Base-by-base conservation (phyloP, 176 grass and related monocot species). In the Triticum turgidum region DNA sequence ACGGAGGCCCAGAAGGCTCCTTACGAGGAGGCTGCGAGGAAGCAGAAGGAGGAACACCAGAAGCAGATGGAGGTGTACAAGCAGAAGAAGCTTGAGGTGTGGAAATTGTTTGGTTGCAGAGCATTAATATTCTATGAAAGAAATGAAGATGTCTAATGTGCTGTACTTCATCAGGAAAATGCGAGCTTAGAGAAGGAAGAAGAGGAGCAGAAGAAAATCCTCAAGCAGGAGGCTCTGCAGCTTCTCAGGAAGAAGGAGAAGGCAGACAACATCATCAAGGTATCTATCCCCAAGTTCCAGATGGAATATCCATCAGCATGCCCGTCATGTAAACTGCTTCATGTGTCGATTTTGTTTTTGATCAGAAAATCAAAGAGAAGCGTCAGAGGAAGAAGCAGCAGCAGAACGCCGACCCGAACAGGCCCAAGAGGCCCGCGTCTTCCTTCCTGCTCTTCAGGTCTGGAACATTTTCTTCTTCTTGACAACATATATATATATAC, bases 211-310 rank as follows among this genome's bases (percentile, higher is more conserved):
- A 92, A 85, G 82, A 96, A 98, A 80, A 67, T 98, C 66, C 13
- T 98, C 72, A 98, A 91, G 77, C 92, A 96, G 49, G 94, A 98
- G 93, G 97, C 94, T 13, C 80, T 98, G 5, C 94, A 96, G 82
- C 77, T 96, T 77, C 90, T 98, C 2, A 98, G 81, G 87, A 98
- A 92, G 70, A 98, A 98, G 80, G 94, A 98, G 83, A 98, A 96
- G 84, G 76, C 90, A 39, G 92, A 96, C 6, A 96, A 94, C 83
- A 94, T 98, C 64, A 98, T 94, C 73, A 98, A 98, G 91, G 93
- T 98, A 82, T 39, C 4, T 18, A 4, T 9, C 38, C 44, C 8
- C 14, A 77, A 51, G 3, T 37, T 75, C 54, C 49, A 35, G 5
- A 75, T 30, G 13, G 41, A 69, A 14, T 66, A 14, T 66, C 6